Conservation (phyloP, 495 filamentous ascomycete species). For the Tuber calosporum region DNA sequence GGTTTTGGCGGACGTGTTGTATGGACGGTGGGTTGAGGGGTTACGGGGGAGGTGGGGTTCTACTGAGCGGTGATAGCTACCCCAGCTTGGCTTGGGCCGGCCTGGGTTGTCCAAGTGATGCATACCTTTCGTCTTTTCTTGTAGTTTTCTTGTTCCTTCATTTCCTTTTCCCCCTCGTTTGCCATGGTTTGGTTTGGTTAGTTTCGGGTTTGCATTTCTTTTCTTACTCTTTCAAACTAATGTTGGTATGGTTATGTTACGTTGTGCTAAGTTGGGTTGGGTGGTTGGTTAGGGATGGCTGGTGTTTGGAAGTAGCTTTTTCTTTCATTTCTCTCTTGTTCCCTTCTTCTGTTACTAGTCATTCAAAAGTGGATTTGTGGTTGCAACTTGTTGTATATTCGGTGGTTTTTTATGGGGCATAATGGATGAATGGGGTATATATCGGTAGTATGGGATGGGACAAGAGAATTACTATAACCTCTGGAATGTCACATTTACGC, state of each 20-base stretch:
- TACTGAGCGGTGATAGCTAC: slow-evolving; percentile 19
- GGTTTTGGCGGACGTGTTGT: slow-evolving; percentile 73
- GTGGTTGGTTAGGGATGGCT: background rate
- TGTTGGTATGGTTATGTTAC: slow-evolving; percentile 8
- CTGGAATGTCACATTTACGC: background rate
- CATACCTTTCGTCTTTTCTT: slow-evolving; percentile 15
- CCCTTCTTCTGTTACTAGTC: background rate
- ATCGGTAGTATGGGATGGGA: background rate
- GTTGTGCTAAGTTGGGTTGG: slow-evolving; percentile 1
- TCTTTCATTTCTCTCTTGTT: background rate
- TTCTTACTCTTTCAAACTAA: slow-evolving; percentile 14
- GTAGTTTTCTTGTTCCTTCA: slow-evolving; percentile 5
- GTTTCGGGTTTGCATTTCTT: slow-evolving; percentile 6
- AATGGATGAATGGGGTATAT: background rate
- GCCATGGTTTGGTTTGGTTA: slow-evolving; percentile 3
- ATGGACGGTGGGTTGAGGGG: slow-evolving; percentile 80
- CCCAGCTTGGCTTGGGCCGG: slow-evolving; percentile 2
- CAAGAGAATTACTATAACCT: background rate
- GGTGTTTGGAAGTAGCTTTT: slow-evolving; percentile 10
- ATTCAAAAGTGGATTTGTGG: background rate
- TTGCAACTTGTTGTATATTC: background rate
- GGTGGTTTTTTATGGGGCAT: background rate
- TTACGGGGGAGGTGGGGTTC: slow-evolving; percentile 65
- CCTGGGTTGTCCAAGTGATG: slow-evolving; percentile 5
- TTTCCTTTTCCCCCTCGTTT: background rate